Evolutionary conservation across 2,329 filamentous ascomycete species (phyloP), one percentile per base, ranked within the genome.

Genomic region (Graphilbum ipis-grandicollis): DNA sequence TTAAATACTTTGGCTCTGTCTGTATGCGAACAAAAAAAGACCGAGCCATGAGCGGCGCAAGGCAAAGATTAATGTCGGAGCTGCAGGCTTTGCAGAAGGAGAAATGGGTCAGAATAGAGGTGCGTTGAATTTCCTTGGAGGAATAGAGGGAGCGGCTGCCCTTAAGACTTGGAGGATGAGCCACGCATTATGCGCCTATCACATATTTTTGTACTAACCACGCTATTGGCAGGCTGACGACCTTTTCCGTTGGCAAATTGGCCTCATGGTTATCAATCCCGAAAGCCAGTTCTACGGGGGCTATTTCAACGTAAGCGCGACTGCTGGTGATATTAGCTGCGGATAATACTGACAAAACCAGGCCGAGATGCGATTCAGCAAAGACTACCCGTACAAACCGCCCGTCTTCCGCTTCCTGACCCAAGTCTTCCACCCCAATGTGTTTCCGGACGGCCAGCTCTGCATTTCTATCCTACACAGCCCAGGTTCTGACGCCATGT

Each of bases 381-480:
- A 67, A 48, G 86, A 93, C 49, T 98, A 96, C 56, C 90, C 90
- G 0, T 93, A 82, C 60, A 68, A 72, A 31, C 88, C 88, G 21
- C 88, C 88, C 19, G 79, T 78, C 39, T 96, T 98, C 65, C 77
- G 78, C 44, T 96, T 98, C 59, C 55, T 74, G 15, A 60, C 63
- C 18, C 75, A 80, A 14, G 77, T 96, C 43, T 84, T 75, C 59
- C 88, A 98, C 55, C 88, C 88, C 3, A 98, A 98, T 55, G 77
- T 98, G 50, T 96, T 96, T 60, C 60, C 74, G 6, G 82, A 94
- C 54, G 88, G 88, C 48, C 78, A 78, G 46, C 70, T 96, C 32
- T 96, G 90, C 63, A 96, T 98, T 54, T 94, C 86, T 33, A 98
- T 98, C 50, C 74, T 98, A 10, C 88, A 98, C 57, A 71, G 74